Base-by-base conservation (phyloP, 805 yeast species). In the Cyberlindnera mrakii region DNA sequence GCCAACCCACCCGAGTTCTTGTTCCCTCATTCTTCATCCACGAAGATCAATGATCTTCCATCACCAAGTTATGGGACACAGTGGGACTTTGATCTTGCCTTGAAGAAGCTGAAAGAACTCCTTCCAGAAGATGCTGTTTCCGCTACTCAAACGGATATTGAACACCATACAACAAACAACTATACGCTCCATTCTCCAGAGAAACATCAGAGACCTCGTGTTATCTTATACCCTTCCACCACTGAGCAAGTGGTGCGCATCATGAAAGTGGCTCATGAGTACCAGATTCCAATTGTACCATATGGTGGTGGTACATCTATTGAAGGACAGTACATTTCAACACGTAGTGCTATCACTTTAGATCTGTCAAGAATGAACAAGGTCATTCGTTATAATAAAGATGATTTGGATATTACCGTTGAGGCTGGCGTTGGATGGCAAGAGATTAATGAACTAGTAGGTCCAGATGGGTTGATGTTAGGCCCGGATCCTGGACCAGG, bases 341-440 rank as follows among this genome's bases (percentile, higher is more conserved):
- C 84, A 0, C 66, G 84, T 49, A 39, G 50, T n/a, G 85, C 83
- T 7, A 71, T 83, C 4, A 70, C 85, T 42, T 17, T 54, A 7
- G 90, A 84, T 53, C 61, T 83, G 25, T 65, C 79, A 6, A 63
- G 69, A 39, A 80, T 85, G 90, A 71, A 79, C 62, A 60, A 71
- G 36, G 70, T 85, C 6, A 19, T 83, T 4, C 65, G 65, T 19
- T 65, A 85, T 35, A 77, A 83, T 56, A 69, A 72, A 40, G 71
- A 73, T 9, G 95, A 85, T 59, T 62, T 85, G 51, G 93, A 85
- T 57, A 73, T 82, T 18, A 75, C 74, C 5, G 86, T 85, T 0
- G 84, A 84, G 53, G 85, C 89, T 1, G 90, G 90, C 23, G 79
- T 85, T 9, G 84, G 84, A 4, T 85, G 93, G 90, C 83, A 80